A percentile compares a stretch with the other conserved stretches of the same genome.
These are phyloP conservation scores for Ulvella scutata DNA, from an alignment of 139 green algal genomes.

Conservation along the genomic window DNA sequence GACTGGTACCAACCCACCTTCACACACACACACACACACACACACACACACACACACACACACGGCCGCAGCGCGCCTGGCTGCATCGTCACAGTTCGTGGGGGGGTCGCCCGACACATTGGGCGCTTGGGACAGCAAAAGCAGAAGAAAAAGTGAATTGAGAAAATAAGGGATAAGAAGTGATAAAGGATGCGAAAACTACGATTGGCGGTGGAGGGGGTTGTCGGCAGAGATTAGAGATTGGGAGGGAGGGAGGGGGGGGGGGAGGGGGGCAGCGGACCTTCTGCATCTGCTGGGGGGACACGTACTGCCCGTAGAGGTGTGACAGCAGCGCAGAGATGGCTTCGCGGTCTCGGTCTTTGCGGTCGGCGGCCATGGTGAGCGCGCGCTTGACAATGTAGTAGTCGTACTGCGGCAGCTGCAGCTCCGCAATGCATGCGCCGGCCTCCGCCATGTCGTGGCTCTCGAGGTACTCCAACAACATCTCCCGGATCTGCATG, in stretches of 20 bases:
- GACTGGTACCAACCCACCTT: neutral
- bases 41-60: too few relatives aligned
- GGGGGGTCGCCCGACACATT: neutral
- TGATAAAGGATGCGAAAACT: neutral
- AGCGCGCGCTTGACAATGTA: constrained; percentile 86
- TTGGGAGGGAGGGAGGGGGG: neutral
- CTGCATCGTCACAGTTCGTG: too few relatives aligned
- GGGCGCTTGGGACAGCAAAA: neutral
- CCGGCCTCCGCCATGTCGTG: constrained; percentile 43
- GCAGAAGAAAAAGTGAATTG: too few relatives aligned
- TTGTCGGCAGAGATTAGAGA: too few relatives aligned
- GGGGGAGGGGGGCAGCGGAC: neutral
- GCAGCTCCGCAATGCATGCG: constrained; percentile 20
- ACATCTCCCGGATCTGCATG: constrained; percentile 25
- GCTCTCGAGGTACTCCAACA: constrained; percentile 77
- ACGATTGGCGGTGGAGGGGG: too few relatives aligned
- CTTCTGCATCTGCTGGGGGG: neutral
- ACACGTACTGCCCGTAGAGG: constrained; percentile 55
- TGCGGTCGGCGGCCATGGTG: constrained; percentile 59
- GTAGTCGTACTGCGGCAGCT: constrained; percentile 29
- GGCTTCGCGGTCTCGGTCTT: constrained; percentile 87
- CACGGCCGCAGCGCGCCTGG: too few relatives aligned
- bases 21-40: neutral
- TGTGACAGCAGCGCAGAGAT: constrained; percentile 55
- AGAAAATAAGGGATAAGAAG: too few relatives aligned